phyloP scores from a whole-genome alignment of 2,329 filamentous ascomycete species.

The Raffaelea arxii region DNA sequence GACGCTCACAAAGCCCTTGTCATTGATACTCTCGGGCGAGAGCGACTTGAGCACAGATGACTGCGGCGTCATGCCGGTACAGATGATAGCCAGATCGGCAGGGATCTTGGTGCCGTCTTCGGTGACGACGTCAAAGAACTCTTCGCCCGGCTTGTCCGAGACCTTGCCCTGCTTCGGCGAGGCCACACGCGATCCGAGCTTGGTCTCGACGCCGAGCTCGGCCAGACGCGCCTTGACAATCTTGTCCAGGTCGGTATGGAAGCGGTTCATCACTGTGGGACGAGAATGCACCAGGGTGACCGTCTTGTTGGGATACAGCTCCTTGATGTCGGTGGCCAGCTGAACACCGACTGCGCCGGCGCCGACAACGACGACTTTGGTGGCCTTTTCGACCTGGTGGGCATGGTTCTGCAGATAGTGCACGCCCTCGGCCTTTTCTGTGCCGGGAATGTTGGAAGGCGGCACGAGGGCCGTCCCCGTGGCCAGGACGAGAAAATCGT shows the following conservation, averaged over 20 bases:
- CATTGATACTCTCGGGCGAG: conserved; percentile 4
- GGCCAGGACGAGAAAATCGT: conserved; percentile 44
- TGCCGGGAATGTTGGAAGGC: conserved; percentile 37
- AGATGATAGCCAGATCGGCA: conserved; percentile 6
- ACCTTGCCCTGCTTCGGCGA: not conserved
- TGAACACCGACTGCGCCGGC: conserved; percentile 42
- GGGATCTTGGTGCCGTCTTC: conserved; percentile 6
- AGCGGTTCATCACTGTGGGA: conserved; percentile 25
- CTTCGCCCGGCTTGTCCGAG: not conserved
- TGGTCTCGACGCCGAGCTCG: conserved; percentile 7
- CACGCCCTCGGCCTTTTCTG: conserved; percentile 32
- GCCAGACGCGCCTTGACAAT: conserved; percentile 8
- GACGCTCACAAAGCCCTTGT: conserved; percentile 8
- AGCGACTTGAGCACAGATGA: conserved; percentile 6
- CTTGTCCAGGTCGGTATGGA: conserved; percentile 5
- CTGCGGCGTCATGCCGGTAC: conserved; percentile 8
- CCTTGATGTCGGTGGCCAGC: conserved; percentile 18
- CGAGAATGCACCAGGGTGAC: conserved; percentile 51
- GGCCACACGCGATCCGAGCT: conserved; percentile 7
- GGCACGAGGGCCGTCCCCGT: conserved; percentile 39
- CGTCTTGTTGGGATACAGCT: conserved; percentile 42
- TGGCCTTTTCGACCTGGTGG: conserved; percentile 30
- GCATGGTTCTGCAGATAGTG: conserved; percentile 31
- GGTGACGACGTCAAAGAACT: not conserved
- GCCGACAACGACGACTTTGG: conserved; percentile 39